phyloP scores from a whole-genome alignment of 2,329 filamentous ascomycete species.

The Paracoccidioides lutzii region DNA sequence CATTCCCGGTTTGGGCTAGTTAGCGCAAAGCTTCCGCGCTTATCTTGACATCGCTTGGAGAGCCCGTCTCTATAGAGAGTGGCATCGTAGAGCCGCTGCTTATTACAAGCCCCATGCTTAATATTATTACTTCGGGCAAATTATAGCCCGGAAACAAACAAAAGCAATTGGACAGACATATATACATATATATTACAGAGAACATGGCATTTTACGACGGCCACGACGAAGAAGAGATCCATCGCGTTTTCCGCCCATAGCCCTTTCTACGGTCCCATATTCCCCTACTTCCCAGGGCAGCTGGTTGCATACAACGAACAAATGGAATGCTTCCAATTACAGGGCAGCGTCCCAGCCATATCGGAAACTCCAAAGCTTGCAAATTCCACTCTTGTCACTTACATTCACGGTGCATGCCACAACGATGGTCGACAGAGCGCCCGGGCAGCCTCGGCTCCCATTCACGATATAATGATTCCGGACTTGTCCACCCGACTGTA shows the following conservation, averaged over 20 bases:
- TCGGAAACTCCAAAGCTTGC: background rate
- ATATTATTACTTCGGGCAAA: no score
- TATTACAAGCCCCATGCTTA: no score
- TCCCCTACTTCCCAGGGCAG: background rate
- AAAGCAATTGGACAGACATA: background rate
- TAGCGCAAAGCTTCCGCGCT: background rate
- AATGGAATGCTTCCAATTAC: background rate
- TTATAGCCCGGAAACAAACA: no score
- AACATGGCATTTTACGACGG: background rate
- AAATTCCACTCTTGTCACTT: background rate
- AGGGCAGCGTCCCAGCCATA: background rate
- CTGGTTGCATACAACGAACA: background rate
- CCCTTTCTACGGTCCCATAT: background rate
- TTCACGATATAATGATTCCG: background rate
- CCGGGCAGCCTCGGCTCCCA: background rate
- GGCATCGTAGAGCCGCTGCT: no score
- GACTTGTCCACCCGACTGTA: background rate
- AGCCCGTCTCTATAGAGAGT: no score
- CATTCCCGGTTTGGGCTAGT: background rate
- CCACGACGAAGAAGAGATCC: slow-evolving; percentile 1
- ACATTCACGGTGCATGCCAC: slow-evolving; percentile 1
- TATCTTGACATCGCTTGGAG: background rate
- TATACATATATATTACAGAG: background rate
- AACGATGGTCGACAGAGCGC: background rate
- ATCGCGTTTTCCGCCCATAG: background rate